Base-by-base conservation (phyloP, 768 basidiomycete species). In the Filobasidium wieringae region DNA sequence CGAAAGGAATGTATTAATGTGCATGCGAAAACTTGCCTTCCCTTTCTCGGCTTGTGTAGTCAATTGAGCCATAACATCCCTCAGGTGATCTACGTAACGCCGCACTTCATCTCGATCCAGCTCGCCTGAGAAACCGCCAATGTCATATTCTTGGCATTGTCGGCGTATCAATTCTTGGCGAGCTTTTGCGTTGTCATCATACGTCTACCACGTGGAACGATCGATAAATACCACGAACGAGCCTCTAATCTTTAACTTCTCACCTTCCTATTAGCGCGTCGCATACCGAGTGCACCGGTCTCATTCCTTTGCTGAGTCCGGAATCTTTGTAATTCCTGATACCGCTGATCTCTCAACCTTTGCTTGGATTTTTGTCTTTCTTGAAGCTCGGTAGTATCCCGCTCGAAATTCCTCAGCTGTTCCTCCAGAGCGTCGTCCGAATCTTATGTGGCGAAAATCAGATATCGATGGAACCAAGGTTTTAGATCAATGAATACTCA, bases 241-340 rank as follows among this genome's bases (percentile, higher is more conserved):
- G 5, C 4, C 22, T 19, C 7, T 19, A 24, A 14, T 14, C 11
- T 47, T 19, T 26, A 47, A 4, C 17, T n/a, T 60, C 70, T 52
- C 59, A 84, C 89, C 75, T 87, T 82, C 39, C 84, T 82, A 68
- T 90, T 84, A 0, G 84, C 87, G 24, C 29, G 22, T 27, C 43
- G 14, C 4, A 27, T 24, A 22, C 43, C 43, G 14, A 47, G 22
- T 14, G 29, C 22, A 47, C 43, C 29, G n/a, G 43, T 47, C 14
- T 47, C 43, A 12, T 19, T 47, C 43, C 43, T 47, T 14, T 47
- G 43, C 29, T 27, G 17, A 19, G 43, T 27, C 29, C 43, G 17
- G 43, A 47, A 26, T 4, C 43, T 27, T 4, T 47, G 43, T 14
- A 47, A 26, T 22, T 47, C 29, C 24, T 47, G 43, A 22, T 47